Evolutionary conservation across 768 basidiomycete genomes (phyloP).

Genomic region (Amanita thiersii): DNA sequence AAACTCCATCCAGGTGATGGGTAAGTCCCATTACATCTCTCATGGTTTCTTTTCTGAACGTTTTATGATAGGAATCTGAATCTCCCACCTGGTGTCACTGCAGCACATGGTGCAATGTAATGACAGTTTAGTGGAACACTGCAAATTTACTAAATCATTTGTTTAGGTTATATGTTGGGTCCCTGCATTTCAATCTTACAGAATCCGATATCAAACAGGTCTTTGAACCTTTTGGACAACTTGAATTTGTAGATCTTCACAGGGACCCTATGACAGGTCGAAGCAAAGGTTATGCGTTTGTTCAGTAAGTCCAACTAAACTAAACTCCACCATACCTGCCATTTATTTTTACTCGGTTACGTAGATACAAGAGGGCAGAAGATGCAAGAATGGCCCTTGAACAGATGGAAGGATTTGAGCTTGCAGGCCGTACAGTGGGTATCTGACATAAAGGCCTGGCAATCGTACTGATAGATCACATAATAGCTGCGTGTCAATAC

Average conservation of each 20-base stretch:
- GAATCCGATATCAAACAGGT: slow-evolving; percentile 98
- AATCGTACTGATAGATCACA: slow-evolving; percentile 8
- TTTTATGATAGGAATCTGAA: slow-evolving; percentile 54
- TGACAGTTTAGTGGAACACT: slow-evolving; percentile 27
- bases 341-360: slow-evolving; percentile 1
- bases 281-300: slow-evolving; percentile 96
- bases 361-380: slow-evolving; percentile 81
- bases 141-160: slow-evolving; percentile 3
- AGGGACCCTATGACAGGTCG: slow-evolving; percentile 90
- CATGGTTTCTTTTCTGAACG: slow-evolving; percentile 10
- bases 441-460: neutral
- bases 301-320: slow-evolving; percentile 58
- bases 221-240: slow-evolving; percentile 96
- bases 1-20: slow-evolving; percentile 82
- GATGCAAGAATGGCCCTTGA: slow-evolving; percentile 96
- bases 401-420: slow-evolving; percentile 98
- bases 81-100: slow-evolving; percentile 76
- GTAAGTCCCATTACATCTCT: slow-evolving; percentile 36
- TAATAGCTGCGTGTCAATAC: slow-evolving; percentile 80
- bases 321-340: slow-evolving; percentile 6
- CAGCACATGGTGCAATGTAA: slow-evolving; percentile 81
- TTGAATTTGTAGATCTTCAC: slow-evolving; percentile 98
- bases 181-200: slow-evolving; percentile 92
- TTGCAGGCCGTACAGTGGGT: slow-evolving; percentile 87
- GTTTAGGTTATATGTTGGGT: slow-evolving; percentile 90